Base-by-base conservation (phyloP, 2,329 filamentous ascomycete species). In the Daldinia sp. region DNA sequence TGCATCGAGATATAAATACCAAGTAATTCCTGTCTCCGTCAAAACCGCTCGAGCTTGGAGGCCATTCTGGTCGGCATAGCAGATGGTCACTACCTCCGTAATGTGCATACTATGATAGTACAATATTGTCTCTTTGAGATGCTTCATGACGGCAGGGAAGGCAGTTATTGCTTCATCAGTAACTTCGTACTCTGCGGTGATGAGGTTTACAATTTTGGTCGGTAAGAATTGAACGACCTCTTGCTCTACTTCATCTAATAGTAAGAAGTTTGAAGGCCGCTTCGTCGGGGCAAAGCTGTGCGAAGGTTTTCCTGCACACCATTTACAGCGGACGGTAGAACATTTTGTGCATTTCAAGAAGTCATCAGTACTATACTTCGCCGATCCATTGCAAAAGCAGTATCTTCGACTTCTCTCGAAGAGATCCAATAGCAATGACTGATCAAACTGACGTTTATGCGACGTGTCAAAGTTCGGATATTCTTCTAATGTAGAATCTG, bases 271-370 rank as follows among this genome's bases (percentile, higher is more conserved):
- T 19, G 9, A 48, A 39, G 58, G 58, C 13, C 64, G 49, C 7
- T 55, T 17, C 5, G 66, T 65, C 2, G 53, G 25, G 4, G 11
- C 17, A 48, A 75, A 75, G 1, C 68, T 21, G 59, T 82, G 80
- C 0, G 41, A 30, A 0, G 80, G 79, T 29, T 81, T 81, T 1
- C 78, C 78, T 7, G 70, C 68, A 58, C 80, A 82, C 25, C 62
- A 70, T 9, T 63, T 61, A 68, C 80, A 82, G 11, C 77, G 75
- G n/a, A 74, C 74, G 5, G 72, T 72, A 5, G 59, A 67, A 58
- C 80, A 82, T 4, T 69, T 63, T 0, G 35, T n/a, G 58, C 80
- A 82, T 8, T 66, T 48, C 47, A 71, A 3, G 8, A 73, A 68
- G 1, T 69, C 49, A 0, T 68, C 61, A 3, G 71, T 68, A 37